Evolutionary conservation across 1,139 yeast species (phyloP).

Genomic region (Sugiyamaella xylanicola): DNA sequence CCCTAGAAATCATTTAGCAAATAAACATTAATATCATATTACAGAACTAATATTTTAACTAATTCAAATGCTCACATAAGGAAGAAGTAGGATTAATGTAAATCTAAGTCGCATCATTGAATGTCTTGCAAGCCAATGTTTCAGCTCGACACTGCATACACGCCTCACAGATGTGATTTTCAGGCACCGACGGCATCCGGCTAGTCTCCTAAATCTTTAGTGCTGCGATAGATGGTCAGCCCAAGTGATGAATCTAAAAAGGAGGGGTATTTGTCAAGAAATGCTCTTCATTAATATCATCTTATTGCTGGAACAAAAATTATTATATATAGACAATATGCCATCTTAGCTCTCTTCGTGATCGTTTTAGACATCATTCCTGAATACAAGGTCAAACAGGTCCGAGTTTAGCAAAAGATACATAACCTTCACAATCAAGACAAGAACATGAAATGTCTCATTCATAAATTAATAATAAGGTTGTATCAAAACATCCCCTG

Average conservation of each 20-base stretch:
- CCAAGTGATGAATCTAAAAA: too few relatives aligned
- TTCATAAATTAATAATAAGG: constrained; percentile 7
- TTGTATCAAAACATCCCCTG: constrained; percentile 1
- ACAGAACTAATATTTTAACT: background rate
- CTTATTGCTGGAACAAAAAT: too few relatives aligned
- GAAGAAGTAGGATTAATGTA: background rate
- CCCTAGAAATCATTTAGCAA: background rate
- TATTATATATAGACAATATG: too few relatives aligned
- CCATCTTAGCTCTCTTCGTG: too few relatives aligned
- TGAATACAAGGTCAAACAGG: background rate
- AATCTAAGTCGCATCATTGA: constrained; percentile 3
- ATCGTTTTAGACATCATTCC: too few relatives aligned
- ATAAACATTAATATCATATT: background rate
- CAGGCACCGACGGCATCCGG: background rate
- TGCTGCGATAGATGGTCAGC: too few relatives aligned
- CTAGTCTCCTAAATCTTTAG: background rate
- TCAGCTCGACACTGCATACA: constrained; percentile 2
- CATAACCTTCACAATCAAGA: constrained; percentile 1
- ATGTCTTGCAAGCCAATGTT: constrained; percentile 13
- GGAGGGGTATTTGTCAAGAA: too few relatives aligned
- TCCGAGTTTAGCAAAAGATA: background rate
- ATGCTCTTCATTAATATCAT: too few relatives aligned
- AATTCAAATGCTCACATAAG: background rate
- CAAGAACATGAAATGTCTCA: constrained; percentile 1
- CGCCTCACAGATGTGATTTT: background rate